Conservation (phyloP, 2,329 filamentous ascomycete species). For the Harringtonia lauricola region DNA sequence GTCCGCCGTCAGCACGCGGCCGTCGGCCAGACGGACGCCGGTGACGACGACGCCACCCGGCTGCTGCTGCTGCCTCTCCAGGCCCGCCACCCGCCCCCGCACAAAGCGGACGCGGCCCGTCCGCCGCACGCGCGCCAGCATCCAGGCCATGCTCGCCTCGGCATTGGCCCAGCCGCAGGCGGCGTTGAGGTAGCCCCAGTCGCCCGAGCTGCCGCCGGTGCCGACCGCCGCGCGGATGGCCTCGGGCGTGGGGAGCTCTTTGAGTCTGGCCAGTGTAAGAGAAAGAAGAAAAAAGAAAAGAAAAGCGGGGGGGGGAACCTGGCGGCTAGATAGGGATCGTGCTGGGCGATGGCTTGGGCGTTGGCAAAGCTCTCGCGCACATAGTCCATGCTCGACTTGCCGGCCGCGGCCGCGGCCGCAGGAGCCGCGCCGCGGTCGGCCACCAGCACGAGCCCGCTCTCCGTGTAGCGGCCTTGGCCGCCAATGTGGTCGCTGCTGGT, state of each 20-base stretch:
- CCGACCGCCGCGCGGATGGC: slow-evolving; percentile 33
- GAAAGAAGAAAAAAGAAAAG: not conserved
- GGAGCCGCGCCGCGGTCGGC: slow-evolving; percentile 30
- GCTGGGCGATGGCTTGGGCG: slow-evolving; percentile 37
- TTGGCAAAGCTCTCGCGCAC: slow-evolving; percentile 50
- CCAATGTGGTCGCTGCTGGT: slow-evolving; percentile 40
- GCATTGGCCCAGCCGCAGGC: slow-evolving; percentile 75
- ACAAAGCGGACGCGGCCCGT: slow-evolving; percentile 46
- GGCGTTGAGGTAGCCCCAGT: slow-evolving; percentile 63
- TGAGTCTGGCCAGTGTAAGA: slow-evolving; percentile 18
- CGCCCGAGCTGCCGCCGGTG: slow-evolving; percentile 42
- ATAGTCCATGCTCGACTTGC: slow-evolving; percentile 43
- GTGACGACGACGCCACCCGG: slow-evolving; percentile 31
- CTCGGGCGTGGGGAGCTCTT: slow-evolving; percentile 30
- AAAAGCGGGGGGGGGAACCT: not conserved
- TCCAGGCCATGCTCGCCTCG: slow-evolving; percentile 55
- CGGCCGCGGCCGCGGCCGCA: not conserved
- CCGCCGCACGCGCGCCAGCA: slow-evolving; percentile 41
- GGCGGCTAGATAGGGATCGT: slow-evolving; percentile 16
- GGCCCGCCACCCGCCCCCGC: slow-evolving; percentile 33
- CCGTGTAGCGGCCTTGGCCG: slow-evolving; percentile 54
- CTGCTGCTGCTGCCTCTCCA: slow-evolving; percentile 22
- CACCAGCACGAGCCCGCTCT: slow-evolving; percentile 57
- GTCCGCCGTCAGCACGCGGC: slow-evolving; percentile 34
- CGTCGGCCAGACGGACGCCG: slow-evolving; percentile 37